These are phyloP conservation scores for Coix lacrymajobi DNA, from an alignment of 176 grass and related monocot species.

Conservation along the genomic window DNA sequence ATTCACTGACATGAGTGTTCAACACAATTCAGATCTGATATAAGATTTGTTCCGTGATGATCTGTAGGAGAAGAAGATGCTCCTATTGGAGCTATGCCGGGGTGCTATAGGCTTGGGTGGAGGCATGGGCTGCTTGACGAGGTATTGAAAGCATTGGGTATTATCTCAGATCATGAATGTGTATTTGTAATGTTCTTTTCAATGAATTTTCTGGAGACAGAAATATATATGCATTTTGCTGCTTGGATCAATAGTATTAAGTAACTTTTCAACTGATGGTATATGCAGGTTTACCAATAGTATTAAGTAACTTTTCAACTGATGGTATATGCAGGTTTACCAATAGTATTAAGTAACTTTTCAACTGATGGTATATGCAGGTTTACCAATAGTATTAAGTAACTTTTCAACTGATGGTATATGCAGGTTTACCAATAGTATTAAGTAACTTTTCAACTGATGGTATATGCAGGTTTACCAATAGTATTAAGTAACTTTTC, in stretches of 20 bases:
- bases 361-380: slow-evolving; percentile 44
- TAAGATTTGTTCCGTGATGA: not conserved
- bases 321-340: slow-evolving; percentile 66
- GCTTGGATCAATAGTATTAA: not conserved
- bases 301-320: no score
- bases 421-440: no score
- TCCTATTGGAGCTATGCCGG: slow-evolving; percentile 95
- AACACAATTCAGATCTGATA: not conserved
- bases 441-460: not conserved
- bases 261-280: not conserved
- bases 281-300: slow-evolving; percentile 85
- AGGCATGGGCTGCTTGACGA: slow-evolving; percentile 86
- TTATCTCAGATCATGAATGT: not conserved
- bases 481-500: not conserved
- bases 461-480: no score
- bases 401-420: no score
- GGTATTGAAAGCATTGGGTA: slow-evolving; percentile 31
- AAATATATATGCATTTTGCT: not conserved
- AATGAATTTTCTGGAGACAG: not conserved
- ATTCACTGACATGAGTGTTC: not conserved
- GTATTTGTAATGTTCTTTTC: not conserved
- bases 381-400: slow-evolving; percentile 38
- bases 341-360: no score
- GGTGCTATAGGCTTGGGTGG: slow-evolving; percentile 97
- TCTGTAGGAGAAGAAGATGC: slow-evolving; percentile 75